These are phyloP conservation scores for Penicillium pulvis DNA, from an alignment of 495 filamentous ascomycete genomes.

Conservation along the genomic window DNA sequence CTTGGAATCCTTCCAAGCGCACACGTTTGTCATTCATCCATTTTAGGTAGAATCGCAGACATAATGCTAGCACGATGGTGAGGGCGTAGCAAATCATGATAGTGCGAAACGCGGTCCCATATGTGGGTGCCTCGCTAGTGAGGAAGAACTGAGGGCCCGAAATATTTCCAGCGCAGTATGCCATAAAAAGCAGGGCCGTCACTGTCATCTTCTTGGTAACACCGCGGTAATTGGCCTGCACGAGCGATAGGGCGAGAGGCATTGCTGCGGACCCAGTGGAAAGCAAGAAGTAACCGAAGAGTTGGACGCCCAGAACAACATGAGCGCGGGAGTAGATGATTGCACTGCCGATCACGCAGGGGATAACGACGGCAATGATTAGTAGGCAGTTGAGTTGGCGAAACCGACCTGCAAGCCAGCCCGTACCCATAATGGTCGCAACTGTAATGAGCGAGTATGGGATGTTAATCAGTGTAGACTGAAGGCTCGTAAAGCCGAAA, in stretches of 20 bases:
- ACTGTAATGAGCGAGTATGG: conserved; percentile 46
- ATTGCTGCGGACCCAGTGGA: conserved; percentile 56
- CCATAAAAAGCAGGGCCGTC: conserved; percentile 44
- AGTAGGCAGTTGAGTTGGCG: conserved; percentile 35
- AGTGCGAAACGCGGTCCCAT: conserved; percentile 49
- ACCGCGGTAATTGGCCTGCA: conserved; percentile 62
- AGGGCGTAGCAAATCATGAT: conserved; percentile 57
- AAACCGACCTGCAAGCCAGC: conserved; percentile 40
- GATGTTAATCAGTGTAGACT: conserved; percentile 46
- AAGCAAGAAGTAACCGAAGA: conserved; percentile 61
- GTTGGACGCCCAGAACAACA: conserved; percentile 48
- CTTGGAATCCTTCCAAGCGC: conserved; percentile 42
- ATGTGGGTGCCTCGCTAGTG: conserved; percentile 35
- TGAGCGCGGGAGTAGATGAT: conserved; percentile 60
- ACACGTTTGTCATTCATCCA: conserved; percentile 42
- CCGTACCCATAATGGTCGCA: conserved; percentile 36
- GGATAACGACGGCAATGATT: conserved; percentile 29
- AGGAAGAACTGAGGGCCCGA: conserved; percentile 44
- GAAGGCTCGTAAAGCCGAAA: conserved; percentile 45
- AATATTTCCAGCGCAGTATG: conserved; percentile 46
- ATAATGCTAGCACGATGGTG: conserved; percentile 37
- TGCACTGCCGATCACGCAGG: conserved; percentile 55
- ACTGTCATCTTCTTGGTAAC: conserved; percentile 66
- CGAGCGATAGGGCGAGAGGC: conserved; percentile 57
- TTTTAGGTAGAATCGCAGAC: conserved; percentile 44